Percentiles rank a stretch among this genome's conserved stretches.
phyloP scores from a whole-genome alignment of 345 rosid species.

The Eucalyptus microcorys region DNA sequence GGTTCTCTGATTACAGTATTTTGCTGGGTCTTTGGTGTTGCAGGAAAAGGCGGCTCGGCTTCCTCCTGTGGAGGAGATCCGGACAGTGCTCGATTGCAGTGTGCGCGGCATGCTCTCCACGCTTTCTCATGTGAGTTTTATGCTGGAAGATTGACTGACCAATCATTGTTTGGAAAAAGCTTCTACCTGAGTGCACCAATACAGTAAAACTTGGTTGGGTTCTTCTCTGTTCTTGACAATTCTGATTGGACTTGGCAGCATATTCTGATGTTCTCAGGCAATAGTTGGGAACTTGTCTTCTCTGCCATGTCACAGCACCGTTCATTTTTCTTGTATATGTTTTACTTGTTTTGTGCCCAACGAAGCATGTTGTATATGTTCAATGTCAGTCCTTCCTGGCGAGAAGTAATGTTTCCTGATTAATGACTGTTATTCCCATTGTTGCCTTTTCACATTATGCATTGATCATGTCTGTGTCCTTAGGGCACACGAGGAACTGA shows the following conservation, averaged over 20 bases:
- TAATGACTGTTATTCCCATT: background rate
- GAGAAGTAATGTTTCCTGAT: background rate
- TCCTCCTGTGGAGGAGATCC: conserved; percentile 66
- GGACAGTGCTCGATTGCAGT: conserved; percentile 53
- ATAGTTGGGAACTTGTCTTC: background rate
- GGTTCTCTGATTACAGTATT: background rate
- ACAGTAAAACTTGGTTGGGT: background rate
- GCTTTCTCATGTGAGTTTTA: conserved; percentile 55
- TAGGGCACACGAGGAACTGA: background rate
- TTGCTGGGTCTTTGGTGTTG: background rate
- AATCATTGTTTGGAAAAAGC: background rate
- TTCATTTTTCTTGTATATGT: background rate
- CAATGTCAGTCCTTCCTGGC: background rate
- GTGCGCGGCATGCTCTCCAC: conserved; percentile 72
- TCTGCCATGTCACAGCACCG: background rate
- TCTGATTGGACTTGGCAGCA: background rate
- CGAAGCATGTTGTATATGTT: background rate
- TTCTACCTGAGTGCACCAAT: background rate
- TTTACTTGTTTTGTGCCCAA: background rate
- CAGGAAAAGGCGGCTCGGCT: conserved; percentile 86
- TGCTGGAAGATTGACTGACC: background rate
- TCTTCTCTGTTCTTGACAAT: background rate
- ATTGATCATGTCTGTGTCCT: background rate
- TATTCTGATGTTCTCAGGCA: background rate
- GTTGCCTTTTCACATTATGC: background rate